These are phyloP conservation scores for Suillus hirtellus DNA, from an alignment of 768 basidiomycete genomes.

Conservation along the genomic window DNA sequence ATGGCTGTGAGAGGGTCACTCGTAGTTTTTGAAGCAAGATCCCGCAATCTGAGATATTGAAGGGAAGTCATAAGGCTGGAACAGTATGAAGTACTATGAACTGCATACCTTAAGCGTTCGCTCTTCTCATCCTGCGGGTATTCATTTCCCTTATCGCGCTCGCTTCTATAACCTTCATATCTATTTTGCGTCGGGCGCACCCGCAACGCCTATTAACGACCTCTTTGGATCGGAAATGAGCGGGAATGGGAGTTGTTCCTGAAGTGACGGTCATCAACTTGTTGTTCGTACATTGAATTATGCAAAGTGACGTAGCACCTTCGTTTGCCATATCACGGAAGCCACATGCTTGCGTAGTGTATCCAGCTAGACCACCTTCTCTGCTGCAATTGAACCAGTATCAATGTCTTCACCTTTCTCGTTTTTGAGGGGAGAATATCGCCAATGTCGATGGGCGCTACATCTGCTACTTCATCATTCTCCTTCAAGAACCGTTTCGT, in stretches of 20 bases:
- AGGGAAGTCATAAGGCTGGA: neutral
- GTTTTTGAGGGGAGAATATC: constrained; percentile 80
- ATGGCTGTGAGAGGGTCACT: constrained; percentile 79
- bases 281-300: neutral
- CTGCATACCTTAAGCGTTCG: constrained; percentile 37
- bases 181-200: too few species aligned
- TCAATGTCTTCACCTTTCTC: constrained; percentile 83
- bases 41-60: constrained; percentile 52
- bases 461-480: constrained; percentile 14
- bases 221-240: constrained; percentile 89
- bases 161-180: constrained; percentile 12
- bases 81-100: neutral
- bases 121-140: constrained; percentile 29
- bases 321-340: constrained; percentile 89
- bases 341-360: constrained; percentile 90
- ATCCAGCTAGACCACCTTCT: constrained; percentile 73
- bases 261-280: constrained; percentile 5
- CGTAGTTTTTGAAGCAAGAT: constrained; percentile 58
- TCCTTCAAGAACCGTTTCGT: constrained; percentile 23
- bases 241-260: constrained; percentile 86
- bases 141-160: constrained; percentile 23
- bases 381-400: constrained; percentile 58
- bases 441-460: constrained; percentile 60
- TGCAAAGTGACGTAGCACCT: constrained; percentile 46
- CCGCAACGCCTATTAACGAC: constrained; percentile 60